A percentile compares a stretch with the other conserved stretches of the same genome.
Conservation (phyloP, 768 basidiomycete species). For the Tylopilus felleus region DNA sequence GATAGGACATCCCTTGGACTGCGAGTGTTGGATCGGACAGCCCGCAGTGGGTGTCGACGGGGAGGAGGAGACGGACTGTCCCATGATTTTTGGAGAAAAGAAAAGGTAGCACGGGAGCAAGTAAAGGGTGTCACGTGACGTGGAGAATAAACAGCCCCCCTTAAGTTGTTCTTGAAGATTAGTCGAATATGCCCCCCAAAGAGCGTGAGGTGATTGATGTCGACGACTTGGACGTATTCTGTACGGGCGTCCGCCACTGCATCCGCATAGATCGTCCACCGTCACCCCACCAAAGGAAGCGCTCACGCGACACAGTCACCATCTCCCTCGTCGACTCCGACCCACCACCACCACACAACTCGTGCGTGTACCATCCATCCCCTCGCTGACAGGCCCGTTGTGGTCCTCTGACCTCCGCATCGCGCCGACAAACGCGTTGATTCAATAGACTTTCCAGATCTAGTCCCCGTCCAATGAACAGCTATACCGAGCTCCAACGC, state of each 20-base stretch:
- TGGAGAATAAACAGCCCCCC: no score
- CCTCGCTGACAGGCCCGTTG: no score
- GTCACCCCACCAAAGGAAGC: constrained; percentile 14
- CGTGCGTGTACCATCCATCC: constrained; percentile 1
- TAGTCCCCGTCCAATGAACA: not conserved
- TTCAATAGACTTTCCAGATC: not conserved
- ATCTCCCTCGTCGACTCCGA: constrained; percentile 19
- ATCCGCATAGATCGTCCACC: constrained; percentile 14
- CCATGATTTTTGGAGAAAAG: constrained; percentile 12
- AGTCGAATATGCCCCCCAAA: not conserved
- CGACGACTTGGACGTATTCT: constrained; percentile 23
- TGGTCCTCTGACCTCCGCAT: not conserved
- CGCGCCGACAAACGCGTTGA: not conserved
- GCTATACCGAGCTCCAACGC: constrained; percentile 24
- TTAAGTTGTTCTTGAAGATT: no score
- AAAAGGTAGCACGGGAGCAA: not conserved
- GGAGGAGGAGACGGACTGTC: constrained; percentile 19
- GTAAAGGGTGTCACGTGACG: no score
- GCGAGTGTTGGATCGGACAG: constrained; percentile 45
- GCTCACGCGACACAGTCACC: constrained; percentile 1
- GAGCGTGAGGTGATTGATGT: constrained; percentile 25
- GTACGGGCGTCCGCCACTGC: constrained; percentile 16
- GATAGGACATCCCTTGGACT: constrained; percentile 53
- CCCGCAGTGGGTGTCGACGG: constrained; percentile 14
- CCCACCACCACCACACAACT: not conserved